Base-by-base conservation (phyloP, 331 rosid genomes). In the Quercus tomentella region DNA sequence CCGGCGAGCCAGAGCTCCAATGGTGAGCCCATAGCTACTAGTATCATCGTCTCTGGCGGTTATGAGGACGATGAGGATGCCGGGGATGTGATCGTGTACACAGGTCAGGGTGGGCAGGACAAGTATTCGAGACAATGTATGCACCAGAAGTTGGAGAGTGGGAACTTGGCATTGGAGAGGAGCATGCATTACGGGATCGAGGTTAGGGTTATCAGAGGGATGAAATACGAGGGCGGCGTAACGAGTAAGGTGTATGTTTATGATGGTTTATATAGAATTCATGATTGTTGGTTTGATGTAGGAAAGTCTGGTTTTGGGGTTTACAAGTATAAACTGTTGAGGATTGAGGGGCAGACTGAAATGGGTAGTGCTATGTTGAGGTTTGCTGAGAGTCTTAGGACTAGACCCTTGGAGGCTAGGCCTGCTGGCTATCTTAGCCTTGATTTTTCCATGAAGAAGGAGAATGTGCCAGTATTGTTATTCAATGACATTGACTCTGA, bases 41-140 rank as follows among this genome's bases (percentile, higher is more conserved):
- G 97, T 68, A 79, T 95, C 18, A 95, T 95, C 18, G 97, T 91
- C 17, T 95, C 98, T 0, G 97, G 98, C 23, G 97, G 98, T 4
- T 95, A 92, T 20, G 98, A 92, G 80, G 98, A 95, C 72, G 98
- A 95, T 45, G 84, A 89, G 17, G 98, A 95, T 77, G 87, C 86
- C 2, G 98, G 97, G 3, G 97, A 95, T 62, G 91, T 88, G 18
- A 87, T 95, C 56, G 89, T 90, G 25, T 95, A 95, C 67, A 87
- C 98, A 0, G 97, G 97, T 21, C 98, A 95, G 69, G 98, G 98
- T 1, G 98, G 98, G 63, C 98, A 95, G 82, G 97, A 95, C 78
- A 95, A 92, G 83, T 74, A 86, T 20, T 85, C 87, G 33, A 89
- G 41, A 79, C 98, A 95, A 80, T 87, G 92, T 52, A 81, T 72